Base-by-base conservation (phyloP, 139 green algal species). In the Mesotaenium endlicherianum region DNA sequence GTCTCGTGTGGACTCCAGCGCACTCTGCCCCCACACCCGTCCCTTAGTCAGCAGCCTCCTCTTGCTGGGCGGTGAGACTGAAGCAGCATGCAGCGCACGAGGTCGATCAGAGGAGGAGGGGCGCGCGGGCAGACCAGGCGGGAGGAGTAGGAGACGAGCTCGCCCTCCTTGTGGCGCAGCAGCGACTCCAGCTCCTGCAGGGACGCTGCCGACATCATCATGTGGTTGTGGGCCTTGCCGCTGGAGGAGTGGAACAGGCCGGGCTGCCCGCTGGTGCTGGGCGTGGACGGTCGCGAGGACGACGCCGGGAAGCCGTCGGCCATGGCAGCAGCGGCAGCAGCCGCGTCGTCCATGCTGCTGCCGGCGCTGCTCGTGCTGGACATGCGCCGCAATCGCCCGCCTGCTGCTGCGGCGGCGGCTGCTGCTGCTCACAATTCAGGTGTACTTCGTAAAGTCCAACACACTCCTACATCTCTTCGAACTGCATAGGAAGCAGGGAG, bases 1-100 rank as follows among this genome's bases (percentile, higher is more conserved):
- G 81, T 97, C 91, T 2, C 94, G 58, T 0, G 94, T 97, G 2
- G 78, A 78, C 89, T 98, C 92, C 55, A 97, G 36, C 17, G 77
- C 36, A 2, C 42, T 77, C 81, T 87, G 81, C 11, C 20, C 17
- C 17, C 3, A 44, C 0, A 34, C n/a, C 8, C 3, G 42, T 11
- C n/a, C 3, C 3, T 26, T 6, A 17, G 31, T 58, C 3, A 68
- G 17, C 3, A 53, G 69, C n/a, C 26, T 64, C 53, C 20, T 26
- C 20, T 64, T 64, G 26, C 26, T 64, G 53, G 26, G 53, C 53
- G 26, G 26, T 34, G 53, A 20, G 26, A 64, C 53, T 58, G 43
- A 38, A 53, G 43, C 26, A 77, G 14, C 11, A 79, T 4, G 5
- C 0, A 79, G 45, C 8, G 11, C 60, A 8, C 36, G 11, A 74